Base-by-base conservation (phyloP, 768 basidiomycete species). In the Stropharia rugosoannulata region DNA sequence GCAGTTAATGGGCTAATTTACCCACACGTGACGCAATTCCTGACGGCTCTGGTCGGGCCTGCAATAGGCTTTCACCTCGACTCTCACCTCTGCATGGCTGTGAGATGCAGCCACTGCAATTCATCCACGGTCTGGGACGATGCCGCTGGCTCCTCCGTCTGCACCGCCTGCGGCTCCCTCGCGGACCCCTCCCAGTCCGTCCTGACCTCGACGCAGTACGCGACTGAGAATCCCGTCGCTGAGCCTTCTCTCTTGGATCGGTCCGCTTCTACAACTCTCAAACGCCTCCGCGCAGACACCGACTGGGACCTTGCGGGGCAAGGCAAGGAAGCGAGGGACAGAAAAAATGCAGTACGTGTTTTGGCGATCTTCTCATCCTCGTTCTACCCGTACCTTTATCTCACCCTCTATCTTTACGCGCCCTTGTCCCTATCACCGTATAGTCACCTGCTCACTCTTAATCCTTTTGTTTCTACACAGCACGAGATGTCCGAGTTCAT, bases 101-200 rank as follows among this genome's bases (percentile, higher is more conserved):
- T 61, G 59, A 44, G 52, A 29, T 89, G 88, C 72, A 69, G 53
- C 27, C 80, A 80, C 43, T 90, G 89, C 67, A 79, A 76, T 42
- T 79, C 72, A 11, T 15, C 62, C 53, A 81, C 80, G 15, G 68
- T 76, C 58, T 83, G 79, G 77, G 78, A 85, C 69, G 82, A 84
- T 60, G 76, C 79, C 32, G 77, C 80, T 25, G 80, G 78, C 54
- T 85, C 86, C 2, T 69, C 76, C 44, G 82, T 91, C 56, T 93
- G 90, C 69, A 81, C 81, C 11, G 49, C 58, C n/a, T 92, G 90
- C 61, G 90, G 86, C 13, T 84, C 84, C n/a, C 80, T 93, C 16
- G 74, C 71, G 9, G 84, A 90, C 62, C 76, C 88, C 0, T 73
- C 78, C 12, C 86, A 86, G 73, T 77, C 76, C 25, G 70, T 88